Evolutionary conservation across 306 rosid genomes (phyloP), one percentile per base, ranked within the genome.

Genomic region (Hylodesmum podocarpum): DNA sequence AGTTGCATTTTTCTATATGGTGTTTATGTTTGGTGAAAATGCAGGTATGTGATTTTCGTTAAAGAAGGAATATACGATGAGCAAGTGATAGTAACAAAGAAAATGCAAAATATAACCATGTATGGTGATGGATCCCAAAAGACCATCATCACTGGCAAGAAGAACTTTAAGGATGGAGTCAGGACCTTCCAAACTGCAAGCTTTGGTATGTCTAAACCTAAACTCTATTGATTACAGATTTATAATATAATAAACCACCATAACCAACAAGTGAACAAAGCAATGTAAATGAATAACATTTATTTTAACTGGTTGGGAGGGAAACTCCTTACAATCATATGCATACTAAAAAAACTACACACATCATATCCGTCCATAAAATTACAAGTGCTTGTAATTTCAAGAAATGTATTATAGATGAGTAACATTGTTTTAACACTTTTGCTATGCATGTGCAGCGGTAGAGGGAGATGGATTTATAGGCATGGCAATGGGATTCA

Each of bases 121-220:
- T 95, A 87, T 14, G 99, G 99, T 44, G 99, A 95, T 28, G 98
- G 99, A 40, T 91, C 99, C 7, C 97, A 88, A 19, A 95, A 95
- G 81, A 92, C 84, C 62, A 79, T 92, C 55, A 81, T 95, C 83
- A 88, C 94, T 3, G 98, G 99, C 27, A 87, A 36, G 58, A 90
- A 89, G 57, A 95, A 91, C 78, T 81, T 43, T 6, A 86, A 67
- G 47, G 98, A 92, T 22, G 97, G 97, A 57, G 87, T 82, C 19
- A 87, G 88, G 31, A 87, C 96, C 0, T 87, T 88, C 86, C 77
- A 67, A 40, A 95, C 96, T 15, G 97, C 99, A 57, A 36, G 83
- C 18, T 95, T 95, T 68, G 93, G 97, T 94, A 85, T 12, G 85
- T 28, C 28, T 31, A n/a, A 12, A 67, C 41, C 27, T 8, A 4